Evolutionary conservation across 2,329 filamentous ascomycete species (phyloP).

Genomic region (Exophiala sp.): DNA sequence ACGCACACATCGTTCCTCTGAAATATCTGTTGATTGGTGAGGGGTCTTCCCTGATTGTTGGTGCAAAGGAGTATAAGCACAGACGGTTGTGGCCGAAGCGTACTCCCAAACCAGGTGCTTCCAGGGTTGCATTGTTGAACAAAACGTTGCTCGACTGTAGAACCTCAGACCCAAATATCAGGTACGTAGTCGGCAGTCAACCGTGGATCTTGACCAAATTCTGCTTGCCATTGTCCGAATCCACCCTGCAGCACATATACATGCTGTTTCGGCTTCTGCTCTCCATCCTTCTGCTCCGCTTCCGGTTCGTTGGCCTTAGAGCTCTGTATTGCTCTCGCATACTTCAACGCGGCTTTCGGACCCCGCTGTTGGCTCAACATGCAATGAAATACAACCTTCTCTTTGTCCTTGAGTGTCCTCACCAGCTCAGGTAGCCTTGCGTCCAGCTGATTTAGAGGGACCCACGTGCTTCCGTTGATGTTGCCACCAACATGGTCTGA

Average conservation of each 20-base stretch:
- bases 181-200: conserved; percentile 81
- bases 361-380: conserved; percentile 87
- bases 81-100: too few relatives aligned
- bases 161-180: conserved; percentile 65
- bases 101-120: too few relatives aligned
- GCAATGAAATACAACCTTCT: conserved; percentile 91
- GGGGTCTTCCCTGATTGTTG: too few relatives aligned
- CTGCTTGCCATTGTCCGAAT: conserved; percentile 86
- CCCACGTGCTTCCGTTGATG: conserved; percentile 72
- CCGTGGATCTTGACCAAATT: conserved; percentile 68
- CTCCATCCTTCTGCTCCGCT: conserved; percentile 22
- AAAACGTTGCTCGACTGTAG: background rate
- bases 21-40: too few relatives aligned
- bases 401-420: conserved; percentile 69
- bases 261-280: conserved; percentile 53
- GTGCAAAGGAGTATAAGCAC: too few relatives aligned
- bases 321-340: conserved; percentile 49
- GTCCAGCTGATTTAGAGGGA: conserved; percentile 71
- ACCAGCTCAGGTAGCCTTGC: conserved; percentile 77
- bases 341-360: conserved; percentile 76
- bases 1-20: too few relatives aligned
- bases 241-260: conserved; percentile 80
- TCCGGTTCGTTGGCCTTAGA: conserved; percentile 21
- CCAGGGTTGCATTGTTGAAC: too few relatives aligned
- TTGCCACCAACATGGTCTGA: conserved; percentile 88